Evolutionary conservation across 2,329 filamentous ascomycete genomes (phyloP), one percentile per base, ranked within the genome.

Genomic region (Acrodontium crateriforme): DNA sequence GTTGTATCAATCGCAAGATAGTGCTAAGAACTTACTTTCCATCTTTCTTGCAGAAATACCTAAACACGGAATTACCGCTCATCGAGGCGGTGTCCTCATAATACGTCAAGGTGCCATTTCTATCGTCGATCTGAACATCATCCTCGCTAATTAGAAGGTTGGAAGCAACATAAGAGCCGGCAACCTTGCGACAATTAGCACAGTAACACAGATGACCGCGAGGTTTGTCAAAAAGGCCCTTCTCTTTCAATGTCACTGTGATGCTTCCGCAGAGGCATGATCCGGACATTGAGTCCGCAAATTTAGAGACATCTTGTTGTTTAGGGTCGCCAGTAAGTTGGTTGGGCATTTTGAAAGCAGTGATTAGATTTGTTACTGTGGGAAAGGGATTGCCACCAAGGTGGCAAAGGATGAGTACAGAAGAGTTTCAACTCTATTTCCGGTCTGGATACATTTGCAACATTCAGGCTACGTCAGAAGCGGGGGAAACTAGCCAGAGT

Each of bases 201-300:
- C 65, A 67, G 36, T 67, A 60, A 44, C 63, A 67, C 6, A 66
- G 44, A 37, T 63, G 58, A 2, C 63, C 62, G 16, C 59, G 46
- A 5, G 52, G 52, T 18, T 49, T 49, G 8, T 49, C 52, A 42
- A 65, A 67, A 13, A 66, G 56, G 11, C 64, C 58, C 9, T 40
- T 36, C 35, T 66, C 63, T 33, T 52, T 52, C 40, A 67, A 60
- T 6, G 54, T 63, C 2, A 67, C 60, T n/a, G 45, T 56, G 13
- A 67, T 58, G 31, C 54, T 50, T 28, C 58, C 58, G 44, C 61
- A 65, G 20, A 62, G 53, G 36, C 62, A 67, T 6, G 54, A 52
- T 9, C 58, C 57, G 14, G 45, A 45, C 9, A 62, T 45, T 8
- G 41, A 42, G 4, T 49, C 37, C 24, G 40, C 32, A 44, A 59